These are phyloP conservation scores for Curvularia sp. DNA, from an alignment of 2,329 filamentous ascomycete species.

Conservation along the genomic window DNA sequence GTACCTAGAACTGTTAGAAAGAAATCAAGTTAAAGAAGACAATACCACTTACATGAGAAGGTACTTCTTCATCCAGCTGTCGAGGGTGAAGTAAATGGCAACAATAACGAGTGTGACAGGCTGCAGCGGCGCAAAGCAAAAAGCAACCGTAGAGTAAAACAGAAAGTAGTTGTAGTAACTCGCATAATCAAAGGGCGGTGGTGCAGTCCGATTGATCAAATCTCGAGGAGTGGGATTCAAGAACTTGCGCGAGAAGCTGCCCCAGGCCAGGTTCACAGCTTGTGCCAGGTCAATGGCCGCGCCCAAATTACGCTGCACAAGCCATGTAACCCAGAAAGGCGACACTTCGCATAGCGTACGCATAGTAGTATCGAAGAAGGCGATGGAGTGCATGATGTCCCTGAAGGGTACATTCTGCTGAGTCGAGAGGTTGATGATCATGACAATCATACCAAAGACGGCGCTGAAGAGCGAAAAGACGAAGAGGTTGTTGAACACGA, in stretches of 20 bases:
- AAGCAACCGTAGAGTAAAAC: constrained; percentile 87
- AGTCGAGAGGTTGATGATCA: constrained; percentile 65
- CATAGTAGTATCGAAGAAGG: constrained; percentile 71
- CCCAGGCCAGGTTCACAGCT: constrained; percentile 80
- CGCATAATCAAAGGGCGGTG: constrained; percentile 91
- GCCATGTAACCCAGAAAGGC: constrained; percentile 79
- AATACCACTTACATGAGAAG: constrained; percentile 68
- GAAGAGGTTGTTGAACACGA: constrained; percentile 95
- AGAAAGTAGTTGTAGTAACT: constrained; percentile 98
- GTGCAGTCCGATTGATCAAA: constrained; percentile 90
- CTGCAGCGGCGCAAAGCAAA: constrained; percentile 85
- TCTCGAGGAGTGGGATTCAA: constrained; percentile 87
- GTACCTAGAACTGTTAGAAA: constrained; percentile 50
- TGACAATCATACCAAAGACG: constrained; percentile 74
- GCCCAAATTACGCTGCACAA: constrained; percentile 90
- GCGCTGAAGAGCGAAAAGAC: constrained; percentile 93
- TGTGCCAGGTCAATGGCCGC: constrained; percentile 95
- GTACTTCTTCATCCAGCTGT: constrained; percentile 94
- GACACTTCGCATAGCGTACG: constrained; percentile 81
- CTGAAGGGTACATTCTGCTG: constrained; percentile 64
- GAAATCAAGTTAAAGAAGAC: background rate
- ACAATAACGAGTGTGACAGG: constrained; percentile 86
- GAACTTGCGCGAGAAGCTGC: constrained; percentile 85
- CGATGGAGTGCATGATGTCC: constrained; percentile 67
- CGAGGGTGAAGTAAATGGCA: constrained; percentile 86